Conservation (phyloP, 805 yeast genomes). For the Yarrowia porcina region DNA sequence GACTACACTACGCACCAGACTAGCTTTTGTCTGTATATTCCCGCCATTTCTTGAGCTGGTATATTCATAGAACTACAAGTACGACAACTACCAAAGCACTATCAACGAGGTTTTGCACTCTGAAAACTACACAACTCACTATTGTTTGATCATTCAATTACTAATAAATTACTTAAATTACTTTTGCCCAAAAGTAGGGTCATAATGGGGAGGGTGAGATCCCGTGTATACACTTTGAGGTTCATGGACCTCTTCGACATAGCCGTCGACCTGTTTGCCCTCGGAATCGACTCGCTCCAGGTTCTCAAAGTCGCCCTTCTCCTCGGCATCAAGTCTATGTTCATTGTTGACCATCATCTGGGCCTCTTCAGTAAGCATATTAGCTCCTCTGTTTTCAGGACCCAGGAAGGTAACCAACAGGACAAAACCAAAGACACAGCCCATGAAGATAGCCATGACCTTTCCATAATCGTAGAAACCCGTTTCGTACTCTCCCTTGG, state of each 20-base stretch:
- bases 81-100: too few species aligned
- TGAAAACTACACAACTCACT: too few species aligned
- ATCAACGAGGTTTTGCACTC: too few species aligned
- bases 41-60: too few species aligned
- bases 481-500: constrained; percentile 35
- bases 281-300: constrained; percentile 9
- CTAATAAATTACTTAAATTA: background rate
- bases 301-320: constrained; percentile 11
- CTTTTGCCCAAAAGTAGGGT: background rate
- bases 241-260: background rate
- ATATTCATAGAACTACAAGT: too few species aligned
- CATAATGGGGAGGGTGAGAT: background rate
- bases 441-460: constrained; percentile 68
- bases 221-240: background rate
- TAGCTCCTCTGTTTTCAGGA: constrained; percentile 47
- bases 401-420: constrained; percentile 51
- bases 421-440: constrained; percentile 56
- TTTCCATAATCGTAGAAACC: constrained; percentile 56
- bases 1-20: too few species aligned
- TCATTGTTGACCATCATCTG: background rate
- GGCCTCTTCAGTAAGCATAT: background rate
- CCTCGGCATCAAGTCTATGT: background rate
- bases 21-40: too few species aligned
- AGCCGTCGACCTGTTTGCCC: background rate
- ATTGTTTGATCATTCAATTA: too few species aligned